A percentile compares a stretch with the other conserved stretches of the same genome.
Evolutionary conservation across 768 basidiomycete genomes (phyloP).

Genomic region (Cyathus striatus): DNA sequence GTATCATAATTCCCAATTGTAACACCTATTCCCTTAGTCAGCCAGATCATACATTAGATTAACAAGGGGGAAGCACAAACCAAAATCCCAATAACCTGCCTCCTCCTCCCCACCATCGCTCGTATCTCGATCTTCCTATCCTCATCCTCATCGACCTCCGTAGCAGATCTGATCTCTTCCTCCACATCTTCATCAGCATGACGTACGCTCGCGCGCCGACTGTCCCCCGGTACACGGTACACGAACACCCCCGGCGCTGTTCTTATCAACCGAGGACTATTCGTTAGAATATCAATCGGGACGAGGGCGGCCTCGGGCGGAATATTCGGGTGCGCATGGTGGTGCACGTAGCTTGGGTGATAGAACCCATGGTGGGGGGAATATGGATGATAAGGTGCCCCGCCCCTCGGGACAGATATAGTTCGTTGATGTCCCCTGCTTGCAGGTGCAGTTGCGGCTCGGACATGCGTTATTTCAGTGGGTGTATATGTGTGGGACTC

Average conservation of each 20-base stretch:
- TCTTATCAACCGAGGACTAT: not conserved
- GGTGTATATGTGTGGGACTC: too few species aligned
- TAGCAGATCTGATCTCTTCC: not conserved
- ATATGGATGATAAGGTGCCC: not conserved
- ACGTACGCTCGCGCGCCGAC: not conserved
- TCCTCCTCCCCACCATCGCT: constrained; percentile 40
- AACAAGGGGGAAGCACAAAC: constrained; percentile 30
- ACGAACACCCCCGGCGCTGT: not conserved
- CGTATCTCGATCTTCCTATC: constrained; percentile 11
- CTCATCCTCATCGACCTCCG: constrained; percentile 1
- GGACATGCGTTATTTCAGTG: too few species aligned
- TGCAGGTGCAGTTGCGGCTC: too few species aligned
- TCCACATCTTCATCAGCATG: not conserved
- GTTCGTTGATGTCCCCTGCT: not conserved
- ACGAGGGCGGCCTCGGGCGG: not conserved
- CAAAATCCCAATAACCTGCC: constrained; percentile 72
- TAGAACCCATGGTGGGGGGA: too few species aligned
- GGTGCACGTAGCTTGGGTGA: not conserved
- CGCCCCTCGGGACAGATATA: not conserved
- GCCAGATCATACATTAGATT: not conserved
- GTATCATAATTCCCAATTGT: constrained; percentile 82
- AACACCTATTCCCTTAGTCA: constrained; percentile 45
- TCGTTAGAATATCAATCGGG: constrained; percentile 3
- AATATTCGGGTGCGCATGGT: not conserved
- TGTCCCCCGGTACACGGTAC: not conserved